A percentile compares a stretch with the other conserved stretches of the same genome.
Conservation (phyloP, 345 rosid species). For the Luvunga scandens region DNA sequence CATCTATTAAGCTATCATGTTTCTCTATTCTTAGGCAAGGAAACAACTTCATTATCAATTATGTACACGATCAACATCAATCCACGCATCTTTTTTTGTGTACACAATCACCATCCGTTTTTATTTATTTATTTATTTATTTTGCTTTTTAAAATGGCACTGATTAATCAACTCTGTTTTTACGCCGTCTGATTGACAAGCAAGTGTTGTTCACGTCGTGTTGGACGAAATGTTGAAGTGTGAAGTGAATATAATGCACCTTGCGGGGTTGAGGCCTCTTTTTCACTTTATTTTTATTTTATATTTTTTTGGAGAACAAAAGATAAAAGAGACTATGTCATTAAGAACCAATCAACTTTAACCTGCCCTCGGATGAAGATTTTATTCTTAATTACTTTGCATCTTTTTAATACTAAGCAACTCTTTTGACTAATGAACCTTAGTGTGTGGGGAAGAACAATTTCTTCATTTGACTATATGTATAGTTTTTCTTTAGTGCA, state of each 20-base stretch:
- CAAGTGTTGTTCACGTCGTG: neutral
- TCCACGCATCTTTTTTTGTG: no score
- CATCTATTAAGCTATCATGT: neutral
- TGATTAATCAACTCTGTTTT: neutral
- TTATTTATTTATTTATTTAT: no score
- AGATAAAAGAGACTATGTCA: neutral
- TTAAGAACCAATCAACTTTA: slow-evolving; percentile 14
- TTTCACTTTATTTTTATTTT: neutral
- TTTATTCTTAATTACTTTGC: slow-evolving; percentile 25
- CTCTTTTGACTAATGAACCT: slow-evolving; percentile 33
- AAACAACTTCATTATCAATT: neutral
- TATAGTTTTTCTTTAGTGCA: fast-evolving
- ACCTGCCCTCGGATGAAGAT: slow-evolving; percentile 11
- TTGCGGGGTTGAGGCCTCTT: neutral
- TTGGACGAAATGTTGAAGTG: neutral
- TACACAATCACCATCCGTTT: neutral
- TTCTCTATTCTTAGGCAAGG: neutral
- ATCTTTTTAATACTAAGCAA: slow-evolving; percentile 31
- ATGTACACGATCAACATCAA: no score
- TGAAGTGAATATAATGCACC: slow-evolving; percentile 12
- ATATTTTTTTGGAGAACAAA: neutral
- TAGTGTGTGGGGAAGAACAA: neutral
- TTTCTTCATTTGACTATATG: neutral
- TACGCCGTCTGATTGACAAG: neutral
- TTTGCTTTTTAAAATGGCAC: no score